Evolutionary conservation across 306 rosid genomes (phyloP).

Genomic region (Trifolium fragiferum): DNA sequence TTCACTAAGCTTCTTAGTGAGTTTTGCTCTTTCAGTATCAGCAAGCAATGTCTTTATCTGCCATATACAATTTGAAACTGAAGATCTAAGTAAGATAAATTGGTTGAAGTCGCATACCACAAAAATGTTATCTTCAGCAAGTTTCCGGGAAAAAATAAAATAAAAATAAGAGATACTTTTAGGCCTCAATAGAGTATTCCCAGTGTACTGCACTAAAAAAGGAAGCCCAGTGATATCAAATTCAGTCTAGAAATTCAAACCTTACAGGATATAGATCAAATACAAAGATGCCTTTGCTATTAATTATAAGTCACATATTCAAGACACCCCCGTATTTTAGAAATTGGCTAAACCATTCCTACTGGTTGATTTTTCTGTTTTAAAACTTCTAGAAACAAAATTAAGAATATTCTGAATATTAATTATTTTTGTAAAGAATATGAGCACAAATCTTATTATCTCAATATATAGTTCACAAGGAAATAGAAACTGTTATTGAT

Average conservation of each 20-base stretch:
- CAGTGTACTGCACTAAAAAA: not conserved
- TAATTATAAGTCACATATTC: constrained; percentile 11
- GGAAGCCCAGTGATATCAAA: not conserved
- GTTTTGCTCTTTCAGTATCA: constrained; percentile 72
- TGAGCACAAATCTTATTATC: not conserved
- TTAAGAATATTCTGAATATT: not conserved
- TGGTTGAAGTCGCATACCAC: constrained; percentile 15
- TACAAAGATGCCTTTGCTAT: not conserved
- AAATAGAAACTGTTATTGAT: no score
- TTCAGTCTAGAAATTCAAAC: not conserved
- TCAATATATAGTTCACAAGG: not conserved
- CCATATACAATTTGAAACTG: constrained; percentile 13
- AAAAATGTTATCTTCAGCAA: not conserved
- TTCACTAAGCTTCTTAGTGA: constrained; percentile 81
- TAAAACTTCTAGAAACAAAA: not conserved
- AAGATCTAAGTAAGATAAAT: constrained; percentile 34
- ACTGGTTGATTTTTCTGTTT: not conserved
- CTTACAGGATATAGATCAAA: not conserved
- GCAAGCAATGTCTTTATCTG: constrained; percentile 74
- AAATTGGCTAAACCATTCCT: not conserved
- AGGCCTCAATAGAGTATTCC: constrained; percentile 10
- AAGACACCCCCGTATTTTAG: not conserved
- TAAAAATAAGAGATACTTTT: not conserved
- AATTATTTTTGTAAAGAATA: not conserved
- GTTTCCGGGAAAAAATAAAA: constrained; percentile 3